phyloP scores from a whole-genome alignment of 495 filamentous ascomycete genomes.

The Aspergillus bridgeri region DNA sequence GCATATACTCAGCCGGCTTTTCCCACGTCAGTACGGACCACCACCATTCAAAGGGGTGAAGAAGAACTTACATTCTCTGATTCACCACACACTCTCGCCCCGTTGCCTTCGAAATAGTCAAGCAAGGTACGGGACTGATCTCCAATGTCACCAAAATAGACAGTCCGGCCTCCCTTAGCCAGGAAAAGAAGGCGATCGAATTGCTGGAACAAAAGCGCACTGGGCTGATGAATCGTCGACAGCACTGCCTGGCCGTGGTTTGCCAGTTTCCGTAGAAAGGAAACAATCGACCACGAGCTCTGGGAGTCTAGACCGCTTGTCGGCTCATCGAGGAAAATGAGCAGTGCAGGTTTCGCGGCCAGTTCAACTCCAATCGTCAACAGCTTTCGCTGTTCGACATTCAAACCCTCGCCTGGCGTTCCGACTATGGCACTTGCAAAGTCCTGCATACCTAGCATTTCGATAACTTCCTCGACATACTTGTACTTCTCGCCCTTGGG shows the following conservation, averaged over 20 bases:
- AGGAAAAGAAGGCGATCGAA: constrained; percentile 89
- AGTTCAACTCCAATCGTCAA: constrained; percentile 91
- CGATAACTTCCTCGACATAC: constrained; percentile 51
- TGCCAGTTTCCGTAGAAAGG: constrained; percentile 80
- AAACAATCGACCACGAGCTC: constrained; percentile 79
- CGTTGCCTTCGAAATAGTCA: constrained; percentile 74
- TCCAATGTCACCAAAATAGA: constrained; percentile 91
- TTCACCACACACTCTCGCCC: constrained; percentile 63
- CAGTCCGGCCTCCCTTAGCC: constrained; percentile 72
- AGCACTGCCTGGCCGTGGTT: constrained; percentile 85
- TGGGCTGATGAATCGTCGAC: constrained; percentile 93
- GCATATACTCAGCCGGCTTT: constrained; percentile 84
- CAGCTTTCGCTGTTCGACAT: constrained; percentile 88
- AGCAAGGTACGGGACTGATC: constrained; percentile 66
- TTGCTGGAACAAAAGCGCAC: constrained; percentile 84
- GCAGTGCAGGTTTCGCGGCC: constrained; percentile 81
- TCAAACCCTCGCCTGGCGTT: constrained; percentile 59
- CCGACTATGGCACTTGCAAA: constrained; percentile 45
- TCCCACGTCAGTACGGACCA: constrained; percentile 11
- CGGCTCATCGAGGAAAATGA: constrained; percentile 94
- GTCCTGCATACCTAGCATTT: constrained; percentile 49
- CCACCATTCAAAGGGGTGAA: too few species aligned
- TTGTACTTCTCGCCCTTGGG: constrained; percentile 45
- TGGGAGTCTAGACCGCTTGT: constrained; percentile 84
- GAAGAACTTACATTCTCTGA: constrained; percentile 68